phyloP scores from a whole-genome alignment of 495 filamentous ascomycete genomes.

The Saxispiralis lemnorum region DNA sequence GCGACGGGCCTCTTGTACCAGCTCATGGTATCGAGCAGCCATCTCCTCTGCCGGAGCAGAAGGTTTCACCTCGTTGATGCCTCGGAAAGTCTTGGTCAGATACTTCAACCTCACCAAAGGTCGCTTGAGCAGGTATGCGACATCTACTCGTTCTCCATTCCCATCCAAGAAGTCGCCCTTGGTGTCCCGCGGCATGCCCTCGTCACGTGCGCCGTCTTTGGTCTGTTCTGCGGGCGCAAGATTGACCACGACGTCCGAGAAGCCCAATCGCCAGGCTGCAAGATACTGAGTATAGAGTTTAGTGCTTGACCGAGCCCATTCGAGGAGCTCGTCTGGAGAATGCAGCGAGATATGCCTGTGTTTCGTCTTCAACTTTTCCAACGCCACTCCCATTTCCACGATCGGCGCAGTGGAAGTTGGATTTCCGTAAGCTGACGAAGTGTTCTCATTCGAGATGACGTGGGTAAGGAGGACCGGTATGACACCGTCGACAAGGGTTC shows the following conservation, averaged over 20 bases:
- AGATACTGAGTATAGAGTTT: conserved; percentile 77
- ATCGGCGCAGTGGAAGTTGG: conserved; percentile 68
- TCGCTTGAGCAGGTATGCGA: conserved; percentile 79
- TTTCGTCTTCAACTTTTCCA: conserved; percentile 64
- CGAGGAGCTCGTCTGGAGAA: conserved; percentile 47
- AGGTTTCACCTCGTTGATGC: conserved; percentile 33
- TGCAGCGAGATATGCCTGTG: conserved; percentile 64
- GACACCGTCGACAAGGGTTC: conserved; percentile 86
- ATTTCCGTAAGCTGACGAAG: conserved; percentile 36
- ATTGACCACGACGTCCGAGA: conserved; percentile 88
- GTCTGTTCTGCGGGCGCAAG: conserved; percentile 47
- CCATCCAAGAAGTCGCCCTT: conserved; percentile 54
- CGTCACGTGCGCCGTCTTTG: conserved; percentile 33
- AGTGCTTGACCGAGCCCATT: conserved; percentile 63
- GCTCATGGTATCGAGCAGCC: conserved; percentile 42
- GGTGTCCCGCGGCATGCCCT: conserved; percentile 56
- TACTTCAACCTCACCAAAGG: conserved; percentile 80
- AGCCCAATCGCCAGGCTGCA: conserved; percentile 78
- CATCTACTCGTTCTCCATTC: conserved; percentile 80
- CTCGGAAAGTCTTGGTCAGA: conserved; percentile 66
- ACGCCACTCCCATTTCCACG: conserved; percentile 78
- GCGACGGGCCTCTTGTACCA: conserved; percentile 59
- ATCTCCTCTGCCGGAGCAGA: conserved; percentile 40
- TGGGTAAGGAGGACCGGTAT: conserved; percentile 81
- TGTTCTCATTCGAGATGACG: conserved; percentile 55